Base-by-base conservation (phyloP, 805 yeast genomes). In the Starmerella stigmatis region DNA sequence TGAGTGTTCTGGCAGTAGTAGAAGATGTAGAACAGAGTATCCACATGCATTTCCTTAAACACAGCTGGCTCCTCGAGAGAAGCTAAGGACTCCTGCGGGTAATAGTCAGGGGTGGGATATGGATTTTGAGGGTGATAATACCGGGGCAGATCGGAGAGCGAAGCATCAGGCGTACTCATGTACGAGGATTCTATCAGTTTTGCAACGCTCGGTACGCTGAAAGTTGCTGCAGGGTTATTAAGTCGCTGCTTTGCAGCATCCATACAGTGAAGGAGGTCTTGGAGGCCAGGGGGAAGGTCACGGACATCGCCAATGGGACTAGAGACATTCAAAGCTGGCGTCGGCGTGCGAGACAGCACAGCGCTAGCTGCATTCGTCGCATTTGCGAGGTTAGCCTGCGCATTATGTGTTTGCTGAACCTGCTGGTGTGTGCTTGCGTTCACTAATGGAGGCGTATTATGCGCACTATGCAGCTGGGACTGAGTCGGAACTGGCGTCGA, bases 151-250 rank as follows among this genome's bases (percentile, higher is more conserved):
- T 89, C 96, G 2, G 94, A 80, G 60, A 89, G 94, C 47, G 79
- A 74, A 0, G 97, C 84, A 64, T 92, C 97, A 0, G 98, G 97
- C 61, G 96, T 86, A 57, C 83, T 82, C 54, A 84, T 68, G 48
- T 85, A 69, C 3, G 96, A 86, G 1, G 81, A 74, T 60, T 85
- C 94, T 53, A 89, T 68, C 54, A 75, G 67, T 47, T 71, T 71
- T 41, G 74, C 66, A 20, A 83, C 48, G 75, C 67, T 44, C 2
- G 44, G 43, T 5, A 45, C 39, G 9, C 38, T 39, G 28, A 50
- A 37, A 15, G 78, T 69, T 22, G 75, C 68, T 6, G 38, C 29
- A 20, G 84, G 81, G 43, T 72, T 68, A 26, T 60, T 60, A 29
- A 76, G 60, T 34, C 81, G 65, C 27, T 56, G 57, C 60, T 63